These are phyloP conservation scores for Dictyostelium discoideum DNA, from an alignment of 78 protist genomes.

Conservation along the genomic window DNA sequence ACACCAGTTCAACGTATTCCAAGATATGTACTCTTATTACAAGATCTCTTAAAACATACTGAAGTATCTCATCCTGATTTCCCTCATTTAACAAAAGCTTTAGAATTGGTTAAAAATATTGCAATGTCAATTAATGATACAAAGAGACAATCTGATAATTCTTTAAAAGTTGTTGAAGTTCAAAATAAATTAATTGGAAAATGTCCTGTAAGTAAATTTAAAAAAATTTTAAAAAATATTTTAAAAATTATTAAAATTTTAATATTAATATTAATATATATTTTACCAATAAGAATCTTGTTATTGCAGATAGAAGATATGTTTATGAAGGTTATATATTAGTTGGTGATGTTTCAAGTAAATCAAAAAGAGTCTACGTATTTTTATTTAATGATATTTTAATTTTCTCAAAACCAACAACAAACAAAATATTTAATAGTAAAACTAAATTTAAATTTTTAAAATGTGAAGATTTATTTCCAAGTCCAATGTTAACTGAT, in stretches of 20 bases:
- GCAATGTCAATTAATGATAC: constrained; percentile 78
- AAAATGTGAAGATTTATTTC: constrained; percentile 70
- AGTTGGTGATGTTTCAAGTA: constrained; percentile 17
- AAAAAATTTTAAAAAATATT: too few species aligned
- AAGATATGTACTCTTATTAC: constrained; percentile 61
- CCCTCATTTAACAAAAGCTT: constrained; percentile 23
- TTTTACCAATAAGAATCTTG: constrained; percentile 41
- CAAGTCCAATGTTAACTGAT: constrained; percentile 50
- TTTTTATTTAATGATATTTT: constrained; percentile 75
- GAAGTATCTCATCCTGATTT: constrained; percentile 72
- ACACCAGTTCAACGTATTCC: constrained; percentile 81
- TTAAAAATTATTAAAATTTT: too few species aligned
- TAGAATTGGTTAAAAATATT: constrained; percentile 40
- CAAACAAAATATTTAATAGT: constrained; percentile 51
- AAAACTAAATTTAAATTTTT: constrained; percentile 53
- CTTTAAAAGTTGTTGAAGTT: constrained; percentile 68
- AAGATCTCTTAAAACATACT: constrained; percentile 76
- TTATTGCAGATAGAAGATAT: constrained; percentile 68
- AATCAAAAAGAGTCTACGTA: constrained; percentile 57
- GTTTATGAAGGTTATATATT: constrained; percentile 65
- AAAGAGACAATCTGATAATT: constrained; percentile 70
- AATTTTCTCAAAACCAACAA: constrained; percentile 57
- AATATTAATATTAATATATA: too few species aligned
- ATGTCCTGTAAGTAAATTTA: constrained; percentile 32
- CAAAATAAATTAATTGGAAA: constrained; percentile 73